phyloP scores from a whole-genome alignment of 495 filamentous ascomycete species.

The Margaritispora aquatica region DNA sequence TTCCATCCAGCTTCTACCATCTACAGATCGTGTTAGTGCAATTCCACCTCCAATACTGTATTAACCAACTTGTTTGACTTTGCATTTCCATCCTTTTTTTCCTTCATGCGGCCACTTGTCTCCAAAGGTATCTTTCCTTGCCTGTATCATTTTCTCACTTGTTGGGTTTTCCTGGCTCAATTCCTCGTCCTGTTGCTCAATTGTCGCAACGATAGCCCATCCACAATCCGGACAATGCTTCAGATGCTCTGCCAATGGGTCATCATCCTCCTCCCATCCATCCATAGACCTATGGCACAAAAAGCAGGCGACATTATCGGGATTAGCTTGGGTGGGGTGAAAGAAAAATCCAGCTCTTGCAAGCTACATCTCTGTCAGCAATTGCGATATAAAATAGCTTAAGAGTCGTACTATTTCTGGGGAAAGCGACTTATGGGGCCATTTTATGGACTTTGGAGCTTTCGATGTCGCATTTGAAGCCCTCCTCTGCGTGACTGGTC shows the following conservation, averaged over 20 bases:
- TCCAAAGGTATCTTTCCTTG: slow-evolving; percentile 74
- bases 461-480: slow-evolving; percentile 56
- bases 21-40: slow-evolving; percentile 39
- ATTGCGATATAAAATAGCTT: neutral
- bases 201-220: slow-evolving; percentile 77
- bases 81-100: slow-evolving; percentile 83
- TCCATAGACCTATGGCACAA: slow-evolving; percentile 71
- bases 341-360: slow-evolving; percentile 90
- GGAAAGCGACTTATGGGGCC: slow-evolving; percentile 67
- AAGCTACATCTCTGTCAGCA: slow-evolving; percentile 34
- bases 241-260: slow-evolving; percentile 76
- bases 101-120: slow-evolving; percentile 80
- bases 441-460: slow-evolving; percentile 52
- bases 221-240: slow-evolving; percentile 75
- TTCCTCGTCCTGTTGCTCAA: slow-evolving; percentile 60
- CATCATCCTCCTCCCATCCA: slow-evolving; percentile 83
- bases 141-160: slow-evolving; percentile 59
- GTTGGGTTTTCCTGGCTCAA: slow-evolving; percentile 65
- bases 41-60: neutral
- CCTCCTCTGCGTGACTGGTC: slow-evolving; percentile 57
- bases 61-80: slow-evolving; percentile 67
- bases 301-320: slow-evolving; percentile 89
- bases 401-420: slow-evolving; percentile 50
- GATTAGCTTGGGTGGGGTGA: slow-evolving; percentile 61
- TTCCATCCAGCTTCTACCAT: slow-evolving; percentile 91